Evolutionary conservation across 78 protist species (phyloP), one percentile per base, ranked within the genome.

Genomic region (Pigoraptor vietnamica): DNA sequence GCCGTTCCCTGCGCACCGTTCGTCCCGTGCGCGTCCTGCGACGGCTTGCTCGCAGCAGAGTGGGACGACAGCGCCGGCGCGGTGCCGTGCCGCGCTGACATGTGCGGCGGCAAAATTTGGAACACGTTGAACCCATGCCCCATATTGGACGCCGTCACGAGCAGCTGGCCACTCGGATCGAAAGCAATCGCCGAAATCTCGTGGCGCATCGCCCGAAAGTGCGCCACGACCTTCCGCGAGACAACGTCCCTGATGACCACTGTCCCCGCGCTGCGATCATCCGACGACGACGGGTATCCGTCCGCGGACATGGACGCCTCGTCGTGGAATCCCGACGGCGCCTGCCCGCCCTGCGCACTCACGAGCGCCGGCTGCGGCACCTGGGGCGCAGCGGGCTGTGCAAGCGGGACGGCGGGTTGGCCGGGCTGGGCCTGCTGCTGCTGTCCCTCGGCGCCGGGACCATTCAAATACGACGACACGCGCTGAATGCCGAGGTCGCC

Each of bases 91-190:
- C 67, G 67, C 14, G 67, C 67, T 48, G 67, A 48, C 67, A 48
- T 6, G 84, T 79, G 32, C 34, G 39, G 56, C 56, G 81, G 92
- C 0, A 37, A 38, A 29, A 91, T 87, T 25, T 36, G 21, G 29
- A 40, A 92, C 39, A 92, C 93, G 9, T 92, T 86, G 0, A 92
- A 86, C 14, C 39, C 40, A 24, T 87, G 90, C 86, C 93, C 93
- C 21, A 24, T 10, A 24, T 9, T 23, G n/a, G 86, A 39, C 36
- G 93, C 81, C 23, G 93, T 48, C 23, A 86, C 86, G 24, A 92
- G 87, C 83, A 92, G 35, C 37, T 67, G 0, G 35, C 93, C 93
- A 14, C 81, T 40, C 24, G 93, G 93, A 35, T 92, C 89, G 34
- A 92, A 92, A 23, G 86, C 89, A 1, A 92, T 1, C 32, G 81